phyloP scores from a whole-genome alignment of 1,284 basidiomycete species.

The Pholiota adiposa region DNA sequence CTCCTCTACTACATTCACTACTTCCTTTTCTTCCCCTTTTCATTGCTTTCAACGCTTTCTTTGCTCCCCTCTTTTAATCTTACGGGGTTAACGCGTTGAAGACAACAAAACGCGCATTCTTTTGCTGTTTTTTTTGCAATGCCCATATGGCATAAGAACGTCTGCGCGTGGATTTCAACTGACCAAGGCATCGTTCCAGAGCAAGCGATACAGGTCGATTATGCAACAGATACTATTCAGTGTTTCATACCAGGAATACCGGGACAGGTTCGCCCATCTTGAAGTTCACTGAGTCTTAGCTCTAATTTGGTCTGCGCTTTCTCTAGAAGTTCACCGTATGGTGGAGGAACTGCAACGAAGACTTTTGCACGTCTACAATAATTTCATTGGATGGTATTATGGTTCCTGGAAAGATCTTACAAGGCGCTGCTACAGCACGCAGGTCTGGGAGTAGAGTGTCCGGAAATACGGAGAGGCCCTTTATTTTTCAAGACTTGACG shows the following conservation, averaged over 20 bases:
- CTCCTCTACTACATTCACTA: neutral
- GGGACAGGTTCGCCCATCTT: conserved; percentile 48
- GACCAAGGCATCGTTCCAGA: conserved; percentile 52
- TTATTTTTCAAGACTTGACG: conserved; percentile 52
- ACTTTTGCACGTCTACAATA: conserved; percentile 55
- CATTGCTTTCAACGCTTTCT: neutral
- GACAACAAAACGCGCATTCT: neutral
- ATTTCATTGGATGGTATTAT: conserved; percentile 62
- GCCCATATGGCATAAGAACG: conserved; percentile 53
- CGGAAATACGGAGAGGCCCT: conserved; percentile 53
- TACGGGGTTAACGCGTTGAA: neutral
- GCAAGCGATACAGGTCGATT: conserved; percentile 53
- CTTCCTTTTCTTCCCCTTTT: neutral
- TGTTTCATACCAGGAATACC: conserved; percentile 68
- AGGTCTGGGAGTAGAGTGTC: conserved; percentile 52
- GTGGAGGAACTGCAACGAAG: conserved; percentile 63
- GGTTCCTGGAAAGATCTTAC: conserved; percentile 62
- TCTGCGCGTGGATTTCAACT: conserved; percentile 67
- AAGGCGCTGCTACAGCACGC: conserved; percentile 51
- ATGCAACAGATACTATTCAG: conserved; percentile 45
- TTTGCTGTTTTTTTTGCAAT: conserved; percentile 2
- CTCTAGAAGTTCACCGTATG: conserved; percentile 57
- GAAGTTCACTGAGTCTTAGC: neutral
- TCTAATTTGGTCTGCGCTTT: neutral
- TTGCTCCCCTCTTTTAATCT: neutral